Evolutionary conservation across 139 green algal species (phyloP).

Genomic region (Closterium sp.): DNA sequence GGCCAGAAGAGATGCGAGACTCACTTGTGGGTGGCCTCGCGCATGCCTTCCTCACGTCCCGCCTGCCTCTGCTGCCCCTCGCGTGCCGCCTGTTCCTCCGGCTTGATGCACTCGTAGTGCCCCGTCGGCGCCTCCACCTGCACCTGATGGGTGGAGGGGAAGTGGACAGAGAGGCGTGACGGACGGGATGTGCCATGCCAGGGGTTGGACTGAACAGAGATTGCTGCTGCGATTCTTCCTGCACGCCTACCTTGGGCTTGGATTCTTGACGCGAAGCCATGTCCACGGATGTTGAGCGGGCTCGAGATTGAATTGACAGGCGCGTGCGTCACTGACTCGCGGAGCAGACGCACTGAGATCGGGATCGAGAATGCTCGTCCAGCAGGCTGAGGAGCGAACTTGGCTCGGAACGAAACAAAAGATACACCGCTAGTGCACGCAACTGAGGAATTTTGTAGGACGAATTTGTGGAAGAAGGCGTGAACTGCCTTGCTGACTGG

Average conservation of each 20-base stretch:
- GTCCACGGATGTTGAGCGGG: too few relatives aligned
- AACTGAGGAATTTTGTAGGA: too few relatives aligned
- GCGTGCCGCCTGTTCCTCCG: not conserved
- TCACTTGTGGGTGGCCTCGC: not conserved
- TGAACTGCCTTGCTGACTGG: not conserved
- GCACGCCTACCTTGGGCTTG: not conserved
- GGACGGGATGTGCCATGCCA: not conserved
- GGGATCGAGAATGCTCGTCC: too few relatives aligned
- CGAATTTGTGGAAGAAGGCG: too few relatives aligned
- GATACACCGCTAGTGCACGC: too few relatives aligned
- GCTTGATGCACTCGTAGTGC: not conserved
- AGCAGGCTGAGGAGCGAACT: not conserved
- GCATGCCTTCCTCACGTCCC: not conserved
- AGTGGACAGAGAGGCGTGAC: not conserved
- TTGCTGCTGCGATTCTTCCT: too few relatives aligned
- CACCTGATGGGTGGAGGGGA: not conserved
- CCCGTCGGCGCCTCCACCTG: not conserved
- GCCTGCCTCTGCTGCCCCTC: not conserved
- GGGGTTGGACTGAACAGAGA: too few relatives aligned
- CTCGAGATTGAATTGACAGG: too few relatives aligned
- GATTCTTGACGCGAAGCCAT: not conserved
- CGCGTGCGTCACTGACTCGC: not conserved
- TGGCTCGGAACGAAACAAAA: not conserved
- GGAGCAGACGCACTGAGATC: not conserved
- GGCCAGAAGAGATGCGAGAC: not conserved